A percentile compares a stretch with the other conserved stretches of the same genome.
Conservation (phyloP, 2,329 filamentous ascomycete genomes). For the Neonectria hederae region DNA sequence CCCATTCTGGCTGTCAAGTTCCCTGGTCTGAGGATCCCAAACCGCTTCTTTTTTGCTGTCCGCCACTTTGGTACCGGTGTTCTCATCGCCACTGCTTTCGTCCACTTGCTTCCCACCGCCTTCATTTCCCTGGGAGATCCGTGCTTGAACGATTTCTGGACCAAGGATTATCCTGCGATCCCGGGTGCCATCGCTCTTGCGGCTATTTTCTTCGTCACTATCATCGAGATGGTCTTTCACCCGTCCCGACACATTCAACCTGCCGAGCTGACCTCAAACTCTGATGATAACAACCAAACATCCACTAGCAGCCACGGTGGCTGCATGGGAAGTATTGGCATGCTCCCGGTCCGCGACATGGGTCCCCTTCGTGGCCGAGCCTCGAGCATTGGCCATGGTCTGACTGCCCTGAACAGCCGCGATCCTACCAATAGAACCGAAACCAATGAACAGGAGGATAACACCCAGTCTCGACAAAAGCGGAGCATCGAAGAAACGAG, state of each 20-base stretch:
- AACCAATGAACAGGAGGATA: constrained; percentile 28
- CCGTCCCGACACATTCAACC: constrained; percentile 49
- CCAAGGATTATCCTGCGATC: constrained; percentile 77
- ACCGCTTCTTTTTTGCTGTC: constrained; percentile 64
- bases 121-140: constrained; percentile 71
- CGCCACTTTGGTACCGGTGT: constrained; percentile 83
- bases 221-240: constrained; percentile 77
- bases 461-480: constrained; percentile 29
- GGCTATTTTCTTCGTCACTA: constrained; percentile 80
- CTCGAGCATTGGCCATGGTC: constrained; percentile 47
- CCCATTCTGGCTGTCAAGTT: constrained; percentile 64
- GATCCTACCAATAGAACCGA: constrained; percentile 25
- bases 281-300: constrained; percentile 1
- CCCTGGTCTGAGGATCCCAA: constrained; percentile 63
- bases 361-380: constrained; percentile 47
- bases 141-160: constrained; percentile 80
- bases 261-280: constrained; percentile 16
- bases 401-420: constrained; percentile 44
- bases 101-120: constrained; percentile 75
- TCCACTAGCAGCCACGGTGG: constrained; percentile 26
- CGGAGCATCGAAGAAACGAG: constrained; percentile 31
- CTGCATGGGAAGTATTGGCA: constrained; percentile 40
- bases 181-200: constrained; percentile 83
- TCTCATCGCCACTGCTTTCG: constrained; percentile 78
- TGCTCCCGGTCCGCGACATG: constrained; percentile 47